These are phyloP conservation scores for Truncatella angustata DNA, from an alignment of 2,329 filamentous ascomycete species.

Conservation along the genomic window DNA sequence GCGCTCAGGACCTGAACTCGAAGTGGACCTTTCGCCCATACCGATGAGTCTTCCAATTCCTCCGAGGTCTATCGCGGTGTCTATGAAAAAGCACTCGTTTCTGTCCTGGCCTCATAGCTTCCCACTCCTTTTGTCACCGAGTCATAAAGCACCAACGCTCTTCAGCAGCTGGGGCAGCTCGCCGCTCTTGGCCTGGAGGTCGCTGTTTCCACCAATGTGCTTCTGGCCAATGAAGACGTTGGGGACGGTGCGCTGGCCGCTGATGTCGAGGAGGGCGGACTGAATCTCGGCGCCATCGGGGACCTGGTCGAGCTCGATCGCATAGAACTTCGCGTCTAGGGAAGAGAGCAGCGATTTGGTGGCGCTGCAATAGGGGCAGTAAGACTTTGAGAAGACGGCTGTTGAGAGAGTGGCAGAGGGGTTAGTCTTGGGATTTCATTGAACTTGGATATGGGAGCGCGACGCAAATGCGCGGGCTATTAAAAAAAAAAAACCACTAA, in stretches of 20 bases:
- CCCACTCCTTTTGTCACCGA: slow-evolving; percentile 2
- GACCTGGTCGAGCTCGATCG: slow-evolving; percentile 82
- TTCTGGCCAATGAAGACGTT: slow-evolving; percentile 91
- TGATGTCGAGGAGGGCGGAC: slow-evolving; percentile 76
- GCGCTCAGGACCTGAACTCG: no score
- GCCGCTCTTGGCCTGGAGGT: slow-evolving; percentile 62
- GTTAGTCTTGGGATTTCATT: neutral
- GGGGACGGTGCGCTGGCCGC: slow-evolving; percentile 83
- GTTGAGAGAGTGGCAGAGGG: neutral
- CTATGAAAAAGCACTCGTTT: no score
- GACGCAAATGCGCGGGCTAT: neutral
- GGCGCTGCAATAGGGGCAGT: slow-evolving; percentile 87
- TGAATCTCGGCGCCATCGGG: slow-evolving; percentile 82
- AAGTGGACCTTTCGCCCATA: no score
- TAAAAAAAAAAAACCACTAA: slow-evolving; percentile 39
- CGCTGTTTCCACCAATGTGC: slow-evolving; percentile 96
- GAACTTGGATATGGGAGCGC: neutral
- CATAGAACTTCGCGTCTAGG: slow-evolving; percentile 68
- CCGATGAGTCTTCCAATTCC: no score
- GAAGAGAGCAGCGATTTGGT: slow-evolving; percentile 74
- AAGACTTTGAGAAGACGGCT: slow-evolving; percentile 97
- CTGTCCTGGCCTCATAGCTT: no score
- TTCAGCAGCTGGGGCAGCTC: slow-evolving; percentile 65
- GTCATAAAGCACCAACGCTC: slow-evolving; percentile 61
- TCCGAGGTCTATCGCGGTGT: no score